Conservation (phyloP, 2,329 filamentous ascomycete species). For the Paramyrothecium roridum region DNA sequence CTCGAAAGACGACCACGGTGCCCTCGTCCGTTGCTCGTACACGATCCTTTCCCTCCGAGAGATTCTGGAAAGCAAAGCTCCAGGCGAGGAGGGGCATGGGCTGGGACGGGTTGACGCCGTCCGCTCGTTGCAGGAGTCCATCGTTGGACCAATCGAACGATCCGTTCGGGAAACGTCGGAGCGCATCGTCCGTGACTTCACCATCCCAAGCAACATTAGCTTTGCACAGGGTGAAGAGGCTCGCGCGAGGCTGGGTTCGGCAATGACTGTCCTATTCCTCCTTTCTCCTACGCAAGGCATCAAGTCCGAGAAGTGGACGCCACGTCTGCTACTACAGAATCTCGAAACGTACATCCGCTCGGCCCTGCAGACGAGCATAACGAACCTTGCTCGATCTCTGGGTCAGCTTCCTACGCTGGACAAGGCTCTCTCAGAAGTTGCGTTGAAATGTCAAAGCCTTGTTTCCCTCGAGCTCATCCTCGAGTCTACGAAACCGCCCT, state of each 20-base stretch:
- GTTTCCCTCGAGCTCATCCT: slow-evolving; percentile 83
- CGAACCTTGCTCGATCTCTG: slow-evolving; percentile 71
- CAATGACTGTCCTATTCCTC: slow-evolving; percentile 74
- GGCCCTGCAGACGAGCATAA: slow-evolving; percentile 73
- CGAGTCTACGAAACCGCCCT: slow-evolving; percentile 61
- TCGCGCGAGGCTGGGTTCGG: slow-evolving; percentile 69
- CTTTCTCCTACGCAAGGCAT: slow-evolving; percentile 64
- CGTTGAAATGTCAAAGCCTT: slow-evolving; percentile 83
- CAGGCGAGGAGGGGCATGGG: slow-evolving; percentile 72
- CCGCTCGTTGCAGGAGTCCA: slow-evolving; percentile 63
- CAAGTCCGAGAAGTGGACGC: slow-evolving; percentile 56
- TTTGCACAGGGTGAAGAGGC: slow-evolving; percentile 70
- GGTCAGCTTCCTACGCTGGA: slow-evolving; percentile 80
- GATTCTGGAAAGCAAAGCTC: slow-evolving; percentile 63
- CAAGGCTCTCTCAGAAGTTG: slow-evolving; percentile 76
- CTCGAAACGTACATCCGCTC: slow-evolving; percentile 81
- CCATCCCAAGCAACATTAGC: slow-evolving; percentile 56
- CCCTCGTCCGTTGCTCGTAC: slow-evolving; percentile 77
- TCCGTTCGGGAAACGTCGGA: slow-evolving; percentile 71
- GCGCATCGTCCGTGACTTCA: slow-evolving; percentile 80
- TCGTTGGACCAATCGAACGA: slow-evolving; percentile 70
- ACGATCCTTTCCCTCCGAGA: slow-evolving; percentile 75
- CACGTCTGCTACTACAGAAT: slow-evolving; percentile 69
- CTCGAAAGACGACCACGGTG: slow-evolving; percentile 69
- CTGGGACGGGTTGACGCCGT: slow-evolving; percentile 73